phyloP scores from a whole-genome alignment of 1,284 basidiomycete species.

The Boletus semigastroideus region DNA sequence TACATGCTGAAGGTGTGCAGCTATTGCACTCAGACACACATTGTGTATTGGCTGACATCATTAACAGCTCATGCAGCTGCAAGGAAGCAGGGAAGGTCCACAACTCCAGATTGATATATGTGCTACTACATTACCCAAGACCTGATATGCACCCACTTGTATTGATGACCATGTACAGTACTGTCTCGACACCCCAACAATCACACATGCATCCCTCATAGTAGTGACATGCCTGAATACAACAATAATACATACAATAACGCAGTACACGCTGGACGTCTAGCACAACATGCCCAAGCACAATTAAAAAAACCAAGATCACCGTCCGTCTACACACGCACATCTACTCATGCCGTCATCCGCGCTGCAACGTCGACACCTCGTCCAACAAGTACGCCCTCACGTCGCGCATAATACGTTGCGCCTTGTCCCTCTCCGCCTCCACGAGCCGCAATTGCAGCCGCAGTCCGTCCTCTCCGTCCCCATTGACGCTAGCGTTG shows the following conservation, averaged over 20 bases:
- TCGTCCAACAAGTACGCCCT: slow-evolving; percentile 21
- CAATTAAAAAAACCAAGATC: not conserved
- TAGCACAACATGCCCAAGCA: not conserved
- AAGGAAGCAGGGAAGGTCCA: no score
- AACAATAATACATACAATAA: not conserved
- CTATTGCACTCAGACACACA: no score
- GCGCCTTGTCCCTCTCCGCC: slow-evolving; percentile 24
- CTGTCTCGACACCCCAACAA: no score
- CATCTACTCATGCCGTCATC: not conserved
- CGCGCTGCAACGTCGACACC: not conserved
- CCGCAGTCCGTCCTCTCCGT: slow-evolving; percentile 11
- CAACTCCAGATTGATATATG: no score
- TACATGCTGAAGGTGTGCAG: no score
- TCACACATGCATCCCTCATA: no score
- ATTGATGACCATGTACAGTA: no score
- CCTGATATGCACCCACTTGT: no score
- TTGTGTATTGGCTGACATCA: no score
- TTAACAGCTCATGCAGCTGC: no score
- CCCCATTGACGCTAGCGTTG: not conserved
- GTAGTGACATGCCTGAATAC: no score
- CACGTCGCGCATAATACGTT: slow-evolving; percentile 17
- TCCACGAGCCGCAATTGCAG: slow-evolving; percentile 16
- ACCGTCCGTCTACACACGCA: not conserved
- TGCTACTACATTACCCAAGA: no score
- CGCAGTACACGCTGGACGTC: not conserved